Base-by-base conservation (phyloP, 768 basidiomycete genomes). In the Amyloporia xantha region DNA sequence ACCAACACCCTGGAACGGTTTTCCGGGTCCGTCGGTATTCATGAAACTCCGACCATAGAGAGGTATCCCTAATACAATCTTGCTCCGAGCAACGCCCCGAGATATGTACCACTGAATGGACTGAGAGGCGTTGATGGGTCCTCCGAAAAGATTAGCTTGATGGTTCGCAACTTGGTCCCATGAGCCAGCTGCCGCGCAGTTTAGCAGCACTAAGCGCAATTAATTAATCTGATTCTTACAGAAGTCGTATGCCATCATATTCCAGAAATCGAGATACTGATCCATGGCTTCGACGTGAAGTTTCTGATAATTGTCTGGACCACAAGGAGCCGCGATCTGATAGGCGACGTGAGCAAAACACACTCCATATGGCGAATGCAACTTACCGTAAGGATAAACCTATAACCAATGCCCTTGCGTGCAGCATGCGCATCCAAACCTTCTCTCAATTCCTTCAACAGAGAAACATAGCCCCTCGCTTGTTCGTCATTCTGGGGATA, bases 211-310 rank as follows among this genome's bases (percentile, higher is more conserved):
- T 6, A 4, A 12, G 19, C 17, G 4, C 28, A 20, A 7, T 23
- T 26, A 17, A 44, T 44, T 13, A 19, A 9, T 46, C 4, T 9
- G 39, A 21, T 20, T 17, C 76, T 48, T 55, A 85, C 86, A 78
- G 58, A 85, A 91, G 62, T 91, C 89, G 55, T 91, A 91, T 1
- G 86, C 82, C 96, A 99, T 99, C 65, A 99, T 68, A 63, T 99
- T 98, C 94, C 93, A 98, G 64, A 97, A 93, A 60, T 91, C 88
- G 20, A 99, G 81, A 50, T 77, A 83, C 51, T 73, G 73, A 62
- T 93, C 85, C 94, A 99, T 98, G 52, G 89, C 89, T 20, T 66
- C 68, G 40, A 92, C 73, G 51, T 81, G 75, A 5, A 98, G 72
- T 55, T 84, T 88, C 63, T 82, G 71, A 68, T 91, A 93, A 57